phyloP scores from a whole-genome alignment of 176 grass and related monocot genomes.

The Rhynchospora tenuis region DNA sequence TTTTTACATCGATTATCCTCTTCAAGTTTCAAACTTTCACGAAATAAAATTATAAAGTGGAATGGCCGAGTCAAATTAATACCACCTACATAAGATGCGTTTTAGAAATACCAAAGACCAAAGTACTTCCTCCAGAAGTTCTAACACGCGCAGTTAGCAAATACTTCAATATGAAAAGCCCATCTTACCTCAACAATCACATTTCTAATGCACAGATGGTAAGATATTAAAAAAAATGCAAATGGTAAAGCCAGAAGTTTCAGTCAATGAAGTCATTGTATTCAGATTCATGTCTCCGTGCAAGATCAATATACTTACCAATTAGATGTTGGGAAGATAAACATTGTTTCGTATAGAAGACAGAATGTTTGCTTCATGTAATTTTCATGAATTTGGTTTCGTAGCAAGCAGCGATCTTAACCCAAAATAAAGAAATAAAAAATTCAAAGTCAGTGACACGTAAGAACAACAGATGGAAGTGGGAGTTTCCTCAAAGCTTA shows the following conservation, averaged over 20 bases:
- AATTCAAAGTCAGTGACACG: not conserved
- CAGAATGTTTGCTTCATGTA: not conserved
- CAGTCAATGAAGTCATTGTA: not conserved
- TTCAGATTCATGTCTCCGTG: not conserved
- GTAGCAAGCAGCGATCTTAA: not conserved
- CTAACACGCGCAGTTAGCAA: not conserved
- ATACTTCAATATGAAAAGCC: not conserved
- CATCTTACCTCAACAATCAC: not conserved
- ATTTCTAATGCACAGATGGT: not conserved
- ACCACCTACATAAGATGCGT: not conserved
- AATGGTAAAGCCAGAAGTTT: not conserved
- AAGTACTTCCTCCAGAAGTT: not conserved
- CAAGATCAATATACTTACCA: not conserved
- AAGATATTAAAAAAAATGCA: too few relatives aligned
- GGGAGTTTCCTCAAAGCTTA: not conserved
- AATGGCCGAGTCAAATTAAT: not conserved
- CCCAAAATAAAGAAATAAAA: not conserved
- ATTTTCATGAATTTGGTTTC: too few relatives aligned
- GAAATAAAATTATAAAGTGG: too few relatives aligned
- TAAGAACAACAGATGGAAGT: not conserved
- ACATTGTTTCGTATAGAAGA: not conserved
- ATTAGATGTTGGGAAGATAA: not conserved
- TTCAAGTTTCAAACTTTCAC: too few relatives aligned
- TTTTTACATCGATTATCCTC: too few relatives aligned
- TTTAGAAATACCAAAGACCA: not conserved